These are phyloP conservation scores for Aspergillus fischeri DNA, from an alignment of 2,329 filamentous ascomycete species.

Conservation along the genomic window DNA sequence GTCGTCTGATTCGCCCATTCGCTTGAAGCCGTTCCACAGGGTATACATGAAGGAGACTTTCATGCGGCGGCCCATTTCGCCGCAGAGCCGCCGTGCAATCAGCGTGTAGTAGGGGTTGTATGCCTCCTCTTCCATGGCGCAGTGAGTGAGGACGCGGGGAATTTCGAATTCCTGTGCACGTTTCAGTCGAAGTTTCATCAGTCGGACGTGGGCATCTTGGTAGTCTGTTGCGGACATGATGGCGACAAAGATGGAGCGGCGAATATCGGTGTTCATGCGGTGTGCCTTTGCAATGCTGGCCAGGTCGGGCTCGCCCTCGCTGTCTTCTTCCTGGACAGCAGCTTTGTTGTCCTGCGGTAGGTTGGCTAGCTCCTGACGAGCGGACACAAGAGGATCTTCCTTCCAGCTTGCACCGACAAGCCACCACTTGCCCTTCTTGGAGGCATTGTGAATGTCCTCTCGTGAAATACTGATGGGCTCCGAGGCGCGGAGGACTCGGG, in stretches of 20 bases:
- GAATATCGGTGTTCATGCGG: slow-evolving; percentile 80
- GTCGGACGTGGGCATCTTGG: slow-evolving; percentile 74
- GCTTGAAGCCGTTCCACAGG: slow-evolving; percentile 79
- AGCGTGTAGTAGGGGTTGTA: slow-evolving; percentile 95
- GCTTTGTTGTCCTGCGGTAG: slow-evolving; percentile 10
- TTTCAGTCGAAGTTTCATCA: slow-evolving; percentile 80
- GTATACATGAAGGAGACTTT: slow-evolving; percentile 83
- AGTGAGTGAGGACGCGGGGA: slow-evolving; percentile 81
- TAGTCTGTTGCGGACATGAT: slow-evolving; percentile 82
- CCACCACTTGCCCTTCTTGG: slow-evolving; percentile 97
- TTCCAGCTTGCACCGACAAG: slow-evolving; percentile 91
- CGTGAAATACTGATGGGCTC: slow-evolving; percentile 80
- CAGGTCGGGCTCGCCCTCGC: slow-evolving; percentile 56
- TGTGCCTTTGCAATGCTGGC: slow-evolving; percentile 71
- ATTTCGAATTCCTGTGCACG: slow-evolving; percentile 83
- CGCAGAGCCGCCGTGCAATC: slow-evolving; percentile 73
- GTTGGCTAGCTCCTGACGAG: slow-evolving; percentile 28
- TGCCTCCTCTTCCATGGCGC: slow-evolving; percentile 71
- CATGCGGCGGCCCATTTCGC: slow-evolving; percentile 61
- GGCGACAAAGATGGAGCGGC: slow-evolving; percentile 87
- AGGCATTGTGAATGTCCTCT: slow-evolving; percentile 74
- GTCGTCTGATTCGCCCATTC: slow-evolving; percentile 68
- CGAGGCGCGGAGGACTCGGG: slow-evolving; percentile 63
- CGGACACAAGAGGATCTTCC: slow-evolving; percentile 37
- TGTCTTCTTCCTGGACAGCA: slow-evolving; percentile 21